phyloP scores from a whole-genome alignment of 352 stramenopile genomes.

The Nothophytophthora sp. region DNA sequence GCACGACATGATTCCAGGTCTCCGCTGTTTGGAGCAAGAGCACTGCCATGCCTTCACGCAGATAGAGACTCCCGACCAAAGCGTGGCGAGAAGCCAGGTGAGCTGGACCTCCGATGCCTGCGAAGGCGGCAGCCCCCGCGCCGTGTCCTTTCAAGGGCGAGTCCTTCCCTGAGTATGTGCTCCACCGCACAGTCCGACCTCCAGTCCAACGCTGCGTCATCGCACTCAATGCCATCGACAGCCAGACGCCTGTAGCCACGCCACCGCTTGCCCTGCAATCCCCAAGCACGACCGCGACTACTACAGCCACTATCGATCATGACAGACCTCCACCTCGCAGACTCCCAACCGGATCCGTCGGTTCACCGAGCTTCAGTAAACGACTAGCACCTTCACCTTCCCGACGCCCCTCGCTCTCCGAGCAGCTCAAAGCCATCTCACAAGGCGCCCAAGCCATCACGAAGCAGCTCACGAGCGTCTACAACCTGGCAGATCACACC shows the following conservation, averaged over 20 bases:
- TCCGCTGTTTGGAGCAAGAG: too few species aligned
- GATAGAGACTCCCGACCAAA: too few species aligned
- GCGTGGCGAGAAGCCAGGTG: too few species aligned
- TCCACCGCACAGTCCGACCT: constrained; percentile 25
- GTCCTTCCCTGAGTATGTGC: constrained; percentile 57
- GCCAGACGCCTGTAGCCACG: neutral
- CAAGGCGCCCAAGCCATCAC: constrained; percentile 53
- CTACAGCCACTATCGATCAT: constrained; percentile 1
- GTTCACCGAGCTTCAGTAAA: neutral
- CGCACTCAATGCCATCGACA: neutral
- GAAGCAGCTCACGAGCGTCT: constrained; percentile 39
- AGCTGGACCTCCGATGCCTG: constrained; percentile 18
- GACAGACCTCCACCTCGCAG: constrained; percentile 6
- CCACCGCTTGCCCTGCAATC: neutral
- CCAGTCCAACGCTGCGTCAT: constrained; percentile 3
- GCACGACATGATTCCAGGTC: too few species aligned
- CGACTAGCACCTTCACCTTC: constrained; percentile 10
- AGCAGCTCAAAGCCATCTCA: constrained; percentile 66
- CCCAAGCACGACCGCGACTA: constrained; percentile 7
- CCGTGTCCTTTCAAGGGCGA: constrained; percentile 65
- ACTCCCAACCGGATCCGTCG: neutral
- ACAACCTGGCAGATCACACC: constrained; percentile 30
- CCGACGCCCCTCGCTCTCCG: constrained; percentile 47
- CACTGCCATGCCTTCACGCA: too few species aligned
- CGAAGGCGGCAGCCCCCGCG: constrained; percentile 6